A percentile compares a stretch with the other conserved stretches of the same genome.
These are phyloP conservation scores for Penicillium roqueforti DNA, from an alignment of 495 filamentous ascomycete species.

Conservation along the genomic window DNA sequence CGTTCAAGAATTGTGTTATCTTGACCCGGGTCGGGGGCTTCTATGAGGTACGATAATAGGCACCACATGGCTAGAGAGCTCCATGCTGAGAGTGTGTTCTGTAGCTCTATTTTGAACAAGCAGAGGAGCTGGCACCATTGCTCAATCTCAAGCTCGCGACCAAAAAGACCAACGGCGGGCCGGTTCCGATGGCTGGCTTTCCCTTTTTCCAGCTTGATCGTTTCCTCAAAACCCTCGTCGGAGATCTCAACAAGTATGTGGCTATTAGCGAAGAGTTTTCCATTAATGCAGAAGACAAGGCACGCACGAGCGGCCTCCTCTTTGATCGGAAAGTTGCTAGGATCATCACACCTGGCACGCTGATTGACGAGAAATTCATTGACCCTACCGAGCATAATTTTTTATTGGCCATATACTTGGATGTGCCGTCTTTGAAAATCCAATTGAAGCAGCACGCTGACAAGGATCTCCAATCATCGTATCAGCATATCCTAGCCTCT, in stretches of 20 bases:
- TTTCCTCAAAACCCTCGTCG: conserved; percentile 85
- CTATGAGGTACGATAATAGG: conserved; percentile 61
- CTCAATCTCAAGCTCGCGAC: conserved; percentile 84
- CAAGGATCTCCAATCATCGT: conserved; percentile 12
- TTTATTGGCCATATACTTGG: conserved; percentile 67
- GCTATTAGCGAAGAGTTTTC: conserved; percentile 92
- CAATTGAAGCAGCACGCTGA: conserved; percentile 20
- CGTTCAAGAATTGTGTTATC: conserved; percentile 82
- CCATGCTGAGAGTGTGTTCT: conserved; percentile 1
- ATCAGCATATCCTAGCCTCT: conserved; percentile 37
- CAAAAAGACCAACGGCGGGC: conserved; percentile 68
- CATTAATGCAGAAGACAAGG: conserved; percentile 58
- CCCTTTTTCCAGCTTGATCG: conserved; percentile 88
- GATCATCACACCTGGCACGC: conserved; percentile 86
- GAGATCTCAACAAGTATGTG: conserved; percentile 84
- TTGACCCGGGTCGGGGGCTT: conserved; percentile 90
- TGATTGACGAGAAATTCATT: conserved; percentile 97
- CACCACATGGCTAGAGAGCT: background rate
- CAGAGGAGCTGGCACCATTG: conserved; percentile 78
- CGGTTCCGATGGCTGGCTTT: conserved; percentile 89
- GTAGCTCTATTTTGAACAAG: conserved; percentile 87
- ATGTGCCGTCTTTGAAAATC: conserved; percentile 24
- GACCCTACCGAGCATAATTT: conserved; percentile 91
- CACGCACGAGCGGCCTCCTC: conserved; percentile 67
- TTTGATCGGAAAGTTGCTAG: conserved; percentile 82